Conservation (phyloP, 2,329 filamentous ascomycete species). For the Hymenotorrendiella dingleyae region DNA sequence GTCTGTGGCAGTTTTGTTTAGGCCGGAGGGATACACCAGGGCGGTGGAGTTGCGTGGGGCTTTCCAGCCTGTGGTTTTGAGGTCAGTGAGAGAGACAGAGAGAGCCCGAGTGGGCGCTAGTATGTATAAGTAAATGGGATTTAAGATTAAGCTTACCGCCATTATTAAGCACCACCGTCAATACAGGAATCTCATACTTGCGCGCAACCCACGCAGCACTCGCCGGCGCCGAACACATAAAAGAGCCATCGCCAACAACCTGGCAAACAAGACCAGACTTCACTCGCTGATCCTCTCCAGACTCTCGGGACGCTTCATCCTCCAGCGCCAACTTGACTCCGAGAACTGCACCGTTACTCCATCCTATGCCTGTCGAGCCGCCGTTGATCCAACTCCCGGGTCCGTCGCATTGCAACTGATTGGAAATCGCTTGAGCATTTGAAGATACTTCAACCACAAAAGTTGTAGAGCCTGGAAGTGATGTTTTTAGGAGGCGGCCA, state of each 20-base stretch:
- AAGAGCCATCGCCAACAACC: constrained; percentile 57
- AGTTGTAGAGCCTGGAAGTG: constrained; percentile 54
- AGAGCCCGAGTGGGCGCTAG: background rate
- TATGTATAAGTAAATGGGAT: constrained; percentile 39
- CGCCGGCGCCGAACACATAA: constrained; percentile 54
- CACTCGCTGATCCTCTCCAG: constrained; percentile 19
- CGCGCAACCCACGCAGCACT: constrained; percentile 61
- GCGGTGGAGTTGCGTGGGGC: constrained; percentile 53
- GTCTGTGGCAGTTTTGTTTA: constrained; percentile 35
- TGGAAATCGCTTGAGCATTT: constrained; percentile 54
- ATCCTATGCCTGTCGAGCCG: background rate
- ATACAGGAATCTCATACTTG: constrained; percentile 51
- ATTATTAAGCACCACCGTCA: constrained; percentile 37
- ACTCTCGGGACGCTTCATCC: constrained; percentile 42
- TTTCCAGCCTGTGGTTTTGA: constrained; percentile 63
- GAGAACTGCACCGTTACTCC: constrained; percentile 61
- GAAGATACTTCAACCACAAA: constrained; percentile 73
- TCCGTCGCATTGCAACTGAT: constrained; percentile 59
- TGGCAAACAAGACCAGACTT: constrained; percentile 31
- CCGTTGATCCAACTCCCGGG: constrained; percentile 67
- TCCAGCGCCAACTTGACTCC: constrained; percentile 65
- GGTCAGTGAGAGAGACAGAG: background rate
- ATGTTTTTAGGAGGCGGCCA: constrained; percentile 42
- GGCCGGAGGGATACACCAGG: constrained; percentile 49
- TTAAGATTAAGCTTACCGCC: constrained; percentile 49